These are phyloP conservation scores for Tribonema minus DNA, from an alignment of 108 stramenopile species.

Conservation along the genomic window DNA sequence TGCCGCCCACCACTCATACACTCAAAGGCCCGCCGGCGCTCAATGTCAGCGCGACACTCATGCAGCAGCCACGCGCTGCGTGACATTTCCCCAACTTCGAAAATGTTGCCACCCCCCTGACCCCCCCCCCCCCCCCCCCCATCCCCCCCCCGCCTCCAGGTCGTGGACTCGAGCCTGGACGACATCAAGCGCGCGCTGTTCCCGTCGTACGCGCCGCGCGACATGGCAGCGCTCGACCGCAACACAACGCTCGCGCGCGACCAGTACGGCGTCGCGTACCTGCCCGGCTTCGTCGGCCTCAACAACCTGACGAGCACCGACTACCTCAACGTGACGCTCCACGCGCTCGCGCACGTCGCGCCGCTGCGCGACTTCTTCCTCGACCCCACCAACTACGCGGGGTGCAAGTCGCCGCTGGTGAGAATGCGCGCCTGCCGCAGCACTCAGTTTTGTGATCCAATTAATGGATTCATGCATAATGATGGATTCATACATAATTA, in stretches of 20 bases:
- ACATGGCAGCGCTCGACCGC: constrained; percentile 71
- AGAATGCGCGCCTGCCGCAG: background rate
- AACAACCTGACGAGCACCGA: constrained; percentile 91
- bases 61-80: too few relatives aligned
- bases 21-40: too few relatives aligned
- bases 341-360: constrained; percentile 80
- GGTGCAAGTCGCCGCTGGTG: constrained; percentile 8
- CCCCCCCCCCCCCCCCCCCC: too few relatives aligned
- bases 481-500: background rate
- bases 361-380: constrained; percentile 91
- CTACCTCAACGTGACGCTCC: constrained; percentile 79
- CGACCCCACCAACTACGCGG: constrained; percentile 43
- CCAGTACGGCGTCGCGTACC: constrained; percentile 81
- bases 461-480: too few relatives aligned
- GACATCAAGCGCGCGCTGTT: constrained; percentile 79
- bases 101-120: too few relatives aligned
- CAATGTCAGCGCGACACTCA: too few relatives aligned
- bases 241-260: constrained; percentile 74
- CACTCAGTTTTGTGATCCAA: too few relatives aligned
- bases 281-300: constrained; percentile 89
- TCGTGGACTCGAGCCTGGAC: constrained; percentile 65
- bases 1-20: too few relatives aligned
- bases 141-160: too few relatives aligned
- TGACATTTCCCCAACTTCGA: too few relatives aligned
- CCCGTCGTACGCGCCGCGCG: constrained; percentile 65